phyloP scores from a whole-genome alignment of 2,329 filamentous ascomycete genomes.

The Arthrobotrys sinensis region DNA sequence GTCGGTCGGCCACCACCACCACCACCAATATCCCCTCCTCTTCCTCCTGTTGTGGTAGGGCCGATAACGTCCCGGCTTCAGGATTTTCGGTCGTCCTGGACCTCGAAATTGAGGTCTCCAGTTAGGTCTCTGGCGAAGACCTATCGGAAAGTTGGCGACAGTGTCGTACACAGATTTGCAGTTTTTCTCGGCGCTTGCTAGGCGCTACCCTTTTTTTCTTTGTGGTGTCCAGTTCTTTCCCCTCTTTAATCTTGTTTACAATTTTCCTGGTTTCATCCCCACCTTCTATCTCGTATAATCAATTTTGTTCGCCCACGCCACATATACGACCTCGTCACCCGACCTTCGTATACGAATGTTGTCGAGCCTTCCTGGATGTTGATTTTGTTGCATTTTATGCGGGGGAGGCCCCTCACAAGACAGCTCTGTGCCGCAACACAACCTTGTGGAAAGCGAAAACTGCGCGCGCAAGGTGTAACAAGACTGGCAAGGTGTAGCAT shows the following conservation, averaged over 20 bases:
- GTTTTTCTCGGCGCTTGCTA: slow-evolving; percentile 11
- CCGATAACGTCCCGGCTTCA: slow-evolving; percentile 9
- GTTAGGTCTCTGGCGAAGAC: slow-evolving; percentile 31
- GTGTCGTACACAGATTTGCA: background rate
- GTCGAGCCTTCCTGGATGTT: too few relatives aligned
- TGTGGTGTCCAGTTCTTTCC: slow-evolving; percentile 9
- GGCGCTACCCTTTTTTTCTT: background rate
- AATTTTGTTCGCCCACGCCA: too few relatives aligned
- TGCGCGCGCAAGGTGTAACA: too few relatives aligned
- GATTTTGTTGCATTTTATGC: too few relatives aligned
- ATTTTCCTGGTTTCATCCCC: background rate
- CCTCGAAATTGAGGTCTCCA: slow-evolving; percentile 32
- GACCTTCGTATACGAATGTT: too few relatives aligned
- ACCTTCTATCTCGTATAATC: background rate
- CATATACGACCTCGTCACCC: too few relatives aligned
- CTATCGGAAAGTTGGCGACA: slow-evolving; percentile 33
- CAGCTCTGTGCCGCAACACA: too few relatives aligned
- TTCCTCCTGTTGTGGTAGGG: background rate
- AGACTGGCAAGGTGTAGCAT: too few relatives aligned
- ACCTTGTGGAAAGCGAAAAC: too few relatives aligned
- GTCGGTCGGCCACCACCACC: background rate
- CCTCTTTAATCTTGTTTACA: slow-evolving; percentile 8
- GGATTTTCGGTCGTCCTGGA: slow-evolving; percentile 24
- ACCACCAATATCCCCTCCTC: background rate
- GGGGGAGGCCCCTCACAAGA: too few relatives aligned